phyloP scores from a whole-genome alignment of 306 rosid genomes.

The Quercus agrifolia region DNA sequence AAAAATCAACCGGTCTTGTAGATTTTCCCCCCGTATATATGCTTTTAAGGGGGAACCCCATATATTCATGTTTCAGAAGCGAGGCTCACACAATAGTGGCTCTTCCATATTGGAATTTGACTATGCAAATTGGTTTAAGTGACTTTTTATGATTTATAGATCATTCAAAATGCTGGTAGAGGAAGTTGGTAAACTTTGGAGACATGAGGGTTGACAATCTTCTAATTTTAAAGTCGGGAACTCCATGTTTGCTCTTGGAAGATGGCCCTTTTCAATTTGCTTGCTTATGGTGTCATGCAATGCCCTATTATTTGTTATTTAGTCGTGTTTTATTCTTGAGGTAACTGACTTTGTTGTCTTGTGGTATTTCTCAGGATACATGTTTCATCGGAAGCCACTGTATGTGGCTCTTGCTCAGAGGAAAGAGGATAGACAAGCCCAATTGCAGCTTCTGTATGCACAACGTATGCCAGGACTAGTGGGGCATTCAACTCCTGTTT shows the following conservation, averaged over 20 bases:
- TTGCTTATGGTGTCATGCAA: slow-evolving; percentile 11
- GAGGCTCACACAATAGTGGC: neutral
- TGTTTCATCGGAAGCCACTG: slow-evolving; percentile 81
- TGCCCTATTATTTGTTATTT: neutral
- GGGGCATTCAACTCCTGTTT: slow-evolving; percentile 52
- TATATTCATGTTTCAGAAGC: neutral
- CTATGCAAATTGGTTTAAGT: no score
- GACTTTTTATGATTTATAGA: no score
- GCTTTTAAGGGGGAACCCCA: neutral
- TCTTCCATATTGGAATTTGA: neutral
- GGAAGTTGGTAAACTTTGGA: no score
- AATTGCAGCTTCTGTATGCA: slow-evolving; percentile 60
- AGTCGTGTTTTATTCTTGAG: neutral
- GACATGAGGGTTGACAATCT: neutral
- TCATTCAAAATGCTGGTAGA: no score
- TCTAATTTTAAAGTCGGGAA: neutral
- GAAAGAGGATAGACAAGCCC: slow-evolving; percentile 82
- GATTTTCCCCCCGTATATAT: neutral
- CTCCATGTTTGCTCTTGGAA: no score
- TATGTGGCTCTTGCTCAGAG: slow-evolving; percentile 85
- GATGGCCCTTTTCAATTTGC: neutral
- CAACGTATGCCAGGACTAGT: slow-evolving; percentile 54
- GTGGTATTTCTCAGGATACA: slow-evolving; percentile 48
- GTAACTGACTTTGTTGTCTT: neutral
- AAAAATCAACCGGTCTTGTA: slow-evolving; percentile 11